Base-by-base conservation (phyloP, 805 yeast species). In the Candida boleticola region DNA sequence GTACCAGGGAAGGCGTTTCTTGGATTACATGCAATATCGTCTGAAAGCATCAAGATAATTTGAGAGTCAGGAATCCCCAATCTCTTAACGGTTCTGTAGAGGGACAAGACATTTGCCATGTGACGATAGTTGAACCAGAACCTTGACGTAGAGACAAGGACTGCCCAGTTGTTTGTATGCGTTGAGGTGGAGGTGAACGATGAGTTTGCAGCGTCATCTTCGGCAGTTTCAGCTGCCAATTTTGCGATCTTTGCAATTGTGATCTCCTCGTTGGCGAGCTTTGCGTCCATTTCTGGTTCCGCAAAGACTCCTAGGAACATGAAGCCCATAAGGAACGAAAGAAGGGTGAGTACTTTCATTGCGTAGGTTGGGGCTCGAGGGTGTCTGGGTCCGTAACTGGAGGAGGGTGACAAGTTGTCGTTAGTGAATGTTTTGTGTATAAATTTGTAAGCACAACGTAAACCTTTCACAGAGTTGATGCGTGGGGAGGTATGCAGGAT, bases 81-180 rank as follows among this genome's bases (percentile, higher is more conserved):
- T 53, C 99, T 74, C 64, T 92, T 93, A 29, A 93, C 98, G 0
- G 98, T 93, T 52, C 99, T 76, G 68, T 93, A 93, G 79, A 93
- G 82, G 58, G 96, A 85, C 51, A 93, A 71, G 23, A 86, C 96
- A 63, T 93, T 93, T 29, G 99, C 98, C 89, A 92, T 88, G 63
- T 93, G 99, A 60, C 99, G 76, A 60, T 93, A 93, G 63, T 93
- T 93, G 74, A 93, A 93, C 99, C 99, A 93, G 66, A 93, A 93
- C 45, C 98, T 71, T 10, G 97, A 89, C 1, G 99, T 92, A 2
- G 96, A 89, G 29, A 93, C 97, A 35, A 93, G 68, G 3, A 93
- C 98, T 0, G 99, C 92, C 83, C 83, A 79, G 57, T 79, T 79
- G 55, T 79, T 79, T 25, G 82, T 79, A 52, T 89, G 79, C 66